Percentiles rank a stretch among this genome's conserved stretches.
Evolutionary conservation across 768 basidiomycete genomes (phyloP).

Genomic region (Hemileccinum impolitum): DNA sequence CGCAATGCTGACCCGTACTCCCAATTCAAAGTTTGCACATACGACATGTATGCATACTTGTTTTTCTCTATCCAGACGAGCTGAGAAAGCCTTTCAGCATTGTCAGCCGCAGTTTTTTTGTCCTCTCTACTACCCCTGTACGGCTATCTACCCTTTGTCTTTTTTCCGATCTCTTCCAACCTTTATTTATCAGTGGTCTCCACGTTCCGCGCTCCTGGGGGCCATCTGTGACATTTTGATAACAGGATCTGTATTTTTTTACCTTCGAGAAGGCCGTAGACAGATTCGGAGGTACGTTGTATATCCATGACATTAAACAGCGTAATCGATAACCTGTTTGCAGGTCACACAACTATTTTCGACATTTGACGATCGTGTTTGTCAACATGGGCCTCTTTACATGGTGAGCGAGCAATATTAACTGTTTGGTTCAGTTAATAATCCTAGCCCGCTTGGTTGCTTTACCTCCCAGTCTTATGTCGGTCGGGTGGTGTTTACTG

Average conservation of each 20-base stretch:
- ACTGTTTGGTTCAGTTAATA: too few relatives aligned
- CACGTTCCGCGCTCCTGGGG: conserved; percentile 26
- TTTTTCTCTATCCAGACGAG: too few relatives aligned
- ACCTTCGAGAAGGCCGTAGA: conserved; percentile 14
- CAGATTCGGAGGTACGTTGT: conserved; percentile 6
- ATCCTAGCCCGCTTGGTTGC: too few relatives aligned
- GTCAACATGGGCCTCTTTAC: conserved; percentile 14
- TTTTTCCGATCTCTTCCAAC: too few relatives aligned
- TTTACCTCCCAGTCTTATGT: neutral
- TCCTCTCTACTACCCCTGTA: neutral
- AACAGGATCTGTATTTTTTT: conserved; percentile 20
- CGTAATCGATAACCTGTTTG: too few relatives aligned
- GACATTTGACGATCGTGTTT: conserved; percentile 13
- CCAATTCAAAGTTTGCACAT: too few relatives aligned
- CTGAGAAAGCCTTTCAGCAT: neutral
- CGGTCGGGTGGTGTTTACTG: conserved; percentile 6
- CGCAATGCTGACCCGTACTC: neutral
- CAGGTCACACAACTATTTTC: conserved; percentile 9
- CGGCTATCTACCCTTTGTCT: neutral
- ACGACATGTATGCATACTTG: too few relatives aligned
- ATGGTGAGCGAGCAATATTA: neutral
- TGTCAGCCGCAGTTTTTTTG: neutral
- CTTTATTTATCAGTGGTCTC: conserved; percentile 10
- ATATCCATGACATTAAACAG: too few relatives aligned
- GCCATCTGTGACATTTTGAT: conserved; percentile 15